phyloP scores from a whole-genome alignment of 371 early-diverging fungal genomes.

The Apophysomyces variabilis region DNA sequence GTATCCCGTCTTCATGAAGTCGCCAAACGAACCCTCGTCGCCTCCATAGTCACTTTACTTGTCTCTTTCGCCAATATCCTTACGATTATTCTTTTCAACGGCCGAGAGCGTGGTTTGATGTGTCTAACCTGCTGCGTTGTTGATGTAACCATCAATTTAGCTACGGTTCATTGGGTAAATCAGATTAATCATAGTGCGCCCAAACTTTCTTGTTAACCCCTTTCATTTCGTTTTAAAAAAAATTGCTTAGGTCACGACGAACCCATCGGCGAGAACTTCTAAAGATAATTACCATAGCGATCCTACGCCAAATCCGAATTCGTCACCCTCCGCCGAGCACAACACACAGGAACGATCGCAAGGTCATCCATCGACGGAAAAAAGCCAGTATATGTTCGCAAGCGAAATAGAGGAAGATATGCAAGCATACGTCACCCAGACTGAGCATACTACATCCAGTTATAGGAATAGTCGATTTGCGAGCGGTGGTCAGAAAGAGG shows the following conservation, averaged over 20 bases:
- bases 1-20: conserved; percentile 49
- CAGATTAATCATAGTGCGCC: too few relatives aligned
- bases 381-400: background rate
- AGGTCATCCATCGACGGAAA: background rate
- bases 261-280: conserved; percentile 5
- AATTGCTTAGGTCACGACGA: conserved; percentile 15
- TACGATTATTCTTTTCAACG: conserved; percentile 41
- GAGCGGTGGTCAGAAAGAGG: conserved; percentile 6
- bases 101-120: conserved; percentile 54
- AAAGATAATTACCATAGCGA: conserved; percentile 14
- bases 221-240: too few relatives aligned
- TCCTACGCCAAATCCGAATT: background rate
- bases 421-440: background rate
- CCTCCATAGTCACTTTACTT: conserved; percentile 51
- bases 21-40: conserved; percentile 52
- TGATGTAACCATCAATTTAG: conserved; percentile 62
- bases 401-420: background rate
- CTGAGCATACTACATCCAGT: background rate
- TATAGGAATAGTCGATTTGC: background rate
- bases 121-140: conserved; percentile 60
- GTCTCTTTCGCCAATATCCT: conserved; percentile 58
- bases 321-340: background rate
- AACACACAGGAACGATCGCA: background rate
- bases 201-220: too few relatives aligned
- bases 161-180: conserved; percentile 60